Evolutionary conservation across 805 yeast species (phyloP).

Genomic region (Cephaloascus albidus): DNA sequence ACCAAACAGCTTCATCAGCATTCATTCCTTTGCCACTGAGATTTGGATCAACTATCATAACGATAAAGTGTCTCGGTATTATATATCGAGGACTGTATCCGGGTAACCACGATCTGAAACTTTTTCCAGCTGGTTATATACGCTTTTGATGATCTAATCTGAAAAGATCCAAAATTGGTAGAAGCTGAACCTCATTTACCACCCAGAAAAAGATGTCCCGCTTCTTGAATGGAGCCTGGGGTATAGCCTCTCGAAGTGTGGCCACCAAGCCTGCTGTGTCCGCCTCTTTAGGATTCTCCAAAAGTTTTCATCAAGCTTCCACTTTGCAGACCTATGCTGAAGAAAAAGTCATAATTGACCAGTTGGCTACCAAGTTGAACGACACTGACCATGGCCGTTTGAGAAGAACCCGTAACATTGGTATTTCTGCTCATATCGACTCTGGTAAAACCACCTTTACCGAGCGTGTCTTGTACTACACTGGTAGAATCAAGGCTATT

Average conservation of each 20-base stretch:
- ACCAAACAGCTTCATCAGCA: no score
- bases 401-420: constrained; percentile 76
- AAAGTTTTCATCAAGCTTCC: neutral
- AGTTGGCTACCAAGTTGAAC: constrained; percentile 37
- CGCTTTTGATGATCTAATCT: no score
- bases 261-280: no score
- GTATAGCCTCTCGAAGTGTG: neutral
- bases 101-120: no score
- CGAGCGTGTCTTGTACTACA: constrained; percentile 90
- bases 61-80: no score
- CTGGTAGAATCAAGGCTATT: constrained; percentile 94
- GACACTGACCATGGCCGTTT: constrained; percentile 44
- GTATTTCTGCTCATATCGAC: constrained; percentile 97
- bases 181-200: no score
- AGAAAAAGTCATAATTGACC: constrained; percentile 61
- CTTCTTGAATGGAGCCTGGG: neutral
- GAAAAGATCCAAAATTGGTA: no score
- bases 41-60: no score
- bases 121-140: no score
- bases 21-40: no score
- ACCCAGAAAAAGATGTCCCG: neutral
- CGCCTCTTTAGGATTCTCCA: neutral
- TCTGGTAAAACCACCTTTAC: constrained; percentile 98
- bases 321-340: constrained; percentile 47
- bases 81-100: no score